Percentiles rank a stretch among this genome's conserved stretches.
Evolutionary conservation across 345 rosid genomes (phyloP).

Genomic region (Citrus unshiu): DNA sequence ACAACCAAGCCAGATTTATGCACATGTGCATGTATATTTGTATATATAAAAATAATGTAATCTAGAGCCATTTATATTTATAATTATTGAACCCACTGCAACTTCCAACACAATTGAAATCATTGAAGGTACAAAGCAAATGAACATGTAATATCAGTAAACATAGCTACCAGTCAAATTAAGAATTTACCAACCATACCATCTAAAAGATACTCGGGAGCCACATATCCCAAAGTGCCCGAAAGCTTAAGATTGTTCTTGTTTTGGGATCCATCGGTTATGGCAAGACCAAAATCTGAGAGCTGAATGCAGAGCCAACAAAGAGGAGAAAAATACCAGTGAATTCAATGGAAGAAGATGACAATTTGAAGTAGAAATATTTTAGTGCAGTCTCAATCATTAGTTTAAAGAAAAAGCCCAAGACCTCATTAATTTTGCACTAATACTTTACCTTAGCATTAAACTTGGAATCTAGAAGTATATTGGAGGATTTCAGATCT

Average conservation of each 20-base stretch:
- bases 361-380: not conserved
- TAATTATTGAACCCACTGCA: not conserved
- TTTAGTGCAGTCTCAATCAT: not conserved
- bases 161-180: not conserved
- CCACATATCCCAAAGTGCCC: slow-evolving; percentile 93
- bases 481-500: slow-evolving; percentile 96
- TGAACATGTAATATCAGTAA: not conserved
- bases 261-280: slow-evolving; percentile 60
- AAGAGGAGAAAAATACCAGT: not conserved
- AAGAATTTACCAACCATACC: slow-evolving; percentile 39
- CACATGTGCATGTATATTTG: slow-evolving; percentile 20
- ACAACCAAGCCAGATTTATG: not conserved
- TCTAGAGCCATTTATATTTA: not conserved
- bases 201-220: slow-evolving; percentile 89
- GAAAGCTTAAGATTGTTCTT: slow-evolving; percentile 80
- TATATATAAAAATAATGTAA: slow-evolving; percentile 2
- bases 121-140: not conserved
- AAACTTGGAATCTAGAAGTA: slow-evolving; percentile 79
- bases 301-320: slow-evolving; percentile 47
- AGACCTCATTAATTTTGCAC: not conserved
- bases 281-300: slow-evolving; percentile 97
- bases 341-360: not conserved
- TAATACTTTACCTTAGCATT: slow-evolving; percentile 78
- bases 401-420: slow-evolving; percentile 5
- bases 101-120: slow-evolving; percentile 17